Evolutionary conservation across 352 stramenopile genomes (phyloP), one percentile per base, ranked within the genome.

Genomic region (Globisporangium spinosum): DNA sequence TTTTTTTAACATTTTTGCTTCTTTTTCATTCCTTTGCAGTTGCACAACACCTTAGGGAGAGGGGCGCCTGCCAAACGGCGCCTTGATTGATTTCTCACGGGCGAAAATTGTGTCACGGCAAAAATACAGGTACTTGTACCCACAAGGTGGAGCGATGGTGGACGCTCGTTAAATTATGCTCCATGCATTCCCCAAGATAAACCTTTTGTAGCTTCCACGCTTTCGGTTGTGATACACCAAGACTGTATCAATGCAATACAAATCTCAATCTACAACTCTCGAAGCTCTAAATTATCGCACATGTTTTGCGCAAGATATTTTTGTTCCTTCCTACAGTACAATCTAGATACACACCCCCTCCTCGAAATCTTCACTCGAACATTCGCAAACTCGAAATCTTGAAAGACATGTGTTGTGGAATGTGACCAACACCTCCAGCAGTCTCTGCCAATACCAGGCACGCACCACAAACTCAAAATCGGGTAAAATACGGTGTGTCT

Each of bases 1-100:
- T 65, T 57, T 65, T 57, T 57, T 38, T 40, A 65, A 65, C 59
- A 65, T 53, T 45, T n/a, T 22, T 65, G 23, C 10, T 53, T 9
- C 25, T 63, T 27, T 20, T 22, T 53, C 59, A 23, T 32, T 65
- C 45, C 7, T 32, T 13, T 27, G 38, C 38, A 35, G 59, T 55
- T 32, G 56, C 13, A n/a, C 40, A 49, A 0, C n/a, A 49, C 13
- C 40, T 49, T 9, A 2, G 32, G 8, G 56, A 40, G 20, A 61
- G 56, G 17, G 12, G 15, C 27, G 5, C 1, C 15, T 38, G 23
- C 53, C 23, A 59, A 59, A 38, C 25, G 25, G 0, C 15, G 1
- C 34, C 2, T 13, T 10, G 5, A 25, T 32, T 38, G 53, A 59
- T 38, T 59, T 40, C 53, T 59, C 53, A 35, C 54, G 0, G 13